Evolutionary conservation across 75 land plant genomes (phyloP).

Genomic region (Sequoiadendron giganteum): DNA sequence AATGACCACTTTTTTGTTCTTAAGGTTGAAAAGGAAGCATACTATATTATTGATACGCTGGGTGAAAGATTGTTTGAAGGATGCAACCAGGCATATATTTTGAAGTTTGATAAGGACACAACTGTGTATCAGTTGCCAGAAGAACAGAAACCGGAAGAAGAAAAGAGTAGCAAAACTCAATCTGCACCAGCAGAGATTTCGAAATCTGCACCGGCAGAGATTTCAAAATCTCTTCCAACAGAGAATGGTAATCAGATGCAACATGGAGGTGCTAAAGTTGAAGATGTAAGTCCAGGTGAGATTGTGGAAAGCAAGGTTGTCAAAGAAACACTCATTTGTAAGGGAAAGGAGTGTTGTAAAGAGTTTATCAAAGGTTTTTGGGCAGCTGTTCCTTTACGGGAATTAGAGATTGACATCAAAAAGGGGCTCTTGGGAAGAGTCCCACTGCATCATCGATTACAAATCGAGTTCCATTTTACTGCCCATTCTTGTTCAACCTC

Average conservation of each 20-base stretch:
- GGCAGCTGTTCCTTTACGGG: conserved; percentile 81
- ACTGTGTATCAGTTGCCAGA: conserved; percentile 38
- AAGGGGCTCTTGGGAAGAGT: conserved; percentile 59
- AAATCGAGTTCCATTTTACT: conserved; percentile 89
- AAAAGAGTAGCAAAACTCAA: not conserved
- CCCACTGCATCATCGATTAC: conserved; percentile 77
- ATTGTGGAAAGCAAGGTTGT: conserved; percentile 11
- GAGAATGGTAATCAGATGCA: not conserved
- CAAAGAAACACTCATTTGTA: conserved; percentile 26
- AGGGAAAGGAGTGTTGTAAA: conserved; percentile 65
- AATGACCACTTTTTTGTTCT: conserved; percentile 96
- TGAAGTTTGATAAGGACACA: conserved; percentile 79
- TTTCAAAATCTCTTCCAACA: not conserved
- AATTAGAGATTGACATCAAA: conserved; percentile 76
- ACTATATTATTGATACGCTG: conserved; percentile 87
- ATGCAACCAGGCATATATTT: conserved; percentile 81
- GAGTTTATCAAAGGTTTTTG: conserved; percentile 83
- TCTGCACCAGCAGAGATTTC: conserved; percentile 11
- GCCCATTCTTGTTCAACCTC: not conserved
- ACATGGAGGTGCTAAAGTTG: not conserved
- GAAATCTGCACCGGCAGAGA: conserved; percentile 8
- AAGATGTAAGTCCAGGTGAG: conserved; percentile 2
- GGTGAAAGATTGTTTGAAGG: conserved; percentile 95
- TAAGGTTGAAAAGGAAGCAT: conserved; percentile 71
- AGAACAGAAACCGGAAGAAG: conserved; percentile 5